Conservation (phyloP, 140 eudicot species). For the Flaveria floridana region DNA sequence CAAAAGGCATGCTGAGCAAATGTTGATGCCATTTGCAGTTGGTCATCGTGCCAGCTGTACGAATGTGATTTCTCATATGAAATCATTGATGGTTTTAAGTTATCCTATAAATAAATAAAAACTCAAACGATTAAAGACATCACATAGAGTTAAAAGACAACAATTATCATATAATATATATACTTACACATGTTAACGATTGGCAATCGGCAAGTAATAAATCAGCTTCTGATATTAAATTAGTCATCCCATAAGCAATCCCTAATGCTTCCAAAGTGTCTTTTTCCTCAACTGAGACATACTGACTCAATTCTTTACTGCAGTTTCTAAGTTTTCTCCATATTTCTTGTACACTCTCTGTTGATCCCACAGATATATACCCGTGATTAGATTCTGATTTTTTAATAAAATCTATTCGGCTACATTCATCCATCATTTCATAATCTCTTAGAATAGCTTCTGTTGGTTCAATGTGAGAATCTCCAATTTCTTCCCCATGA, state of each 20-base stretch:
- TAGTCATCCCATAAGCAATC: conserved; percentile 56
- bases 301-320: conserved; percentile 42
- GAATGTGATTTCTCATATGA: conserved; percentile 52
- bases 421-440: conserved; percentile 91
- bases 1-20: conserved; percentile 84
- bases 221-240: conserved; percentile 85
- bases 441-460: conserved; percentile 47
- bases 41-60: conserved; percentile 71
- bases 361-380: conserved; percentile 21
- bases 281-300: conserved; percentile 54
- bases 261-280: conserved; percentile 47
- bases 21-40: conserved; percentile 67
- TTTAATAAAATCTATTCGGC: conserved; percentile 67
- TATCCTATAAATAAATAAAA: conserved; percentile 53
- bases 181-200: conserved; percentile 52
- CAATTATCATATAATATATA: conserved; percentile 6
- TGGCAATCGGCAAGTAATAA: conserved; percentile 65
- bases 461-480: conserved; percentile 50
- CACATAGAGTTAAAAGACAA: conserved; percentile 1
- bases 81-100: conserved; percentile 46
- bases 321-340: conserved; percentile 68
- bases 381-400: conserved; percentile 33
- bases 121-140: conserved; percentile 12
- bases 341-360: conserved; percentile 61
- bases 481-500: conserved; percentile 65